Evolutionary conservation across 1,284 basidiomycete genomes (phyloP), one percentile per base, ranked within the genome.

Genomic region (Thecaphora frezii): DNA sequence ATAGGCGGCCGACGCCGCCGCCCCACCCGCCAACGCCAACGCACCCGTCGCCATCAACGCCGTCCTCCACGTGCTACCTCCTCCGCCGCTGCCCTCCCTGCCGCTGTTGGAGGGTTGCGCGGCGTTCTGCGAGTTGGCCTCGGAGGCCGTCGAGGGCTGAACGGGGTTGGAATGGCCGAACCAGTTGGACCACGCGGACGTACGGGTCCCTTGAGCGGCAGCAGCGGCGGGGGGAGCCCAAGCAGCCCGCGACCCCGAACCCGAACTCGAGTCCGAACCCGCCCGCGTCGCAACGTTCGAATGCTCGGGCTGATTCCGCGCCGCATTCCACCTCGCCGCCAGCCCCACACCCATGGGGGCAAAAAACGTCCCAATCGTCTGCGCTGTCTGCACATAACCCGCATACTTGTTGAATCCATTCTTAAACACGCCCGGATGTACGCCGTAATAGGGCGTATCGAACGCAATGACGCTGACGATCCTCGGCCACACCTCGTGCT

Each of bases 351-450:
- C 72, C 40, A 78, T 49, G 7, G 76, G 75, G 33, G 69, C 66
- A 5, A 85, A 71, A 21, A 79, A 76, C 3, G 82, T 76, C 79
- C 82, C 82, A 18, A 84, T 71, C 19, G 69, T 81, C 40, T 84
- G 84, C 1, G 89, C 91, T 5, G 86, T 82, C 56, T 85, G 85
- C 10, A 87, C 86, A 72, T 90, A 89, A 58, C 86, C 84, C 1
- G 86, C 84, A 0, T 87, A 90, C 76, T 90, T 89, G 1, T 86
- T 87, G 1, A 90, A 86, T 41, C 85, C 84, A 76, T 93, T 87
- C 82, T 92, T 93, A 83, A 93, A 90, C 13, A 92, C 87, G 51
- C 83, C 83, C 0, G 93, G 93, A 71, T 96, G 88, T 12, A 97
- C 82, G 13, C 69, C 69, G 44, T 66, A 54, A 54, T 71, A 78